Conservation (phyloP, 2,329 filamentous ascomycete species). For the Xylariaceae sp. region DNA sequence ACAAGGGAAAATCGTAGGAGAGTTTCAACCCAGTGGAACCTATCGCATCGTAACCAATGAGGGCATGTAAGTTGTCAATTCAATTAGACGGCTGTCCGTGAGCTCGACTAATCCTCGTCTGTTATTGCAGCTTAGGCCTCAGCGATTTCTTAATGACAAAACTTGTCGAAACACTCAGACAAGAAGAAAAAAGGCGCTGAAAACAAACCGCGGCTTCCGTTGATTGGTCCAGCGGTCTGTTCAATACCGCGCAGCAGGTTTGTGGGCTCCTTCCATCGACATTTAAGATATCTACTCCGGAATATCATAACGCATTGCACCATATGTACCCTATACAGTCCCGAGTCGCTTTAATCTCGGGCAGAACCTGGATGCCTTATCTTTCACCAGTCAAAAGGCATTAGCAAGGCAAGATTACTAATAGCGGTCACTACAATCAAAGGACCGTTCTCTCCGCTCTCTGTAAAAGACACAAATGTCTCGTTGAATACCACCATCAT, state of each 20-base stretch:
- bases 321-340: no score
- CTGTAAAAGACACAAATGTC: no score
- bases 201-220: neutral
- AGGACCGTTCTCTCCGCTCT: no score
- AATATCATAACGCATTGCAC: no score
- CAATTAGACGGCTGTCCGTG: neutral
- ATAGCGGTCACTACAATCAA: no score
- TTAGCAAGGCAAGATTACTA: no score
- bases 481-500: neutral
- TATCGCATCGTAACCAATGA: slow-evolving; percentile 69
- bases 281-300: no score
- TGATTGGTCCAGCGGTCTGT: neutral
- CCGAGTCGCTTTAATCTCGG: no score
- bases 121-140: slow-evolving; percentile 52
- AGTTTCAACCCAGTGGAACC: slow-evolving; percentile 64
- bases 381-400: no score
- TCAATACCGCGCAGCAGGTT: neutral
- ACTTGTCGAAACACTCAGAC: slow-evolving; percentile 57
- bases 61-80: slow-evolving; percentile 63
- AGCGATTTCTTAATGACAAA: slow-evolving; percentile 61
- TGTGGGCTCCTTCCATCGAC: no score
- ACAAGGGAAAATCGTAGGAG: slow-evolving; percentile 61
- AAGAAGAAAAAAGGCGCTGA: slow-evolving; percentile 53
- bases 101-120: slow-evolving; percentile 15
- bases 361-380: no score